Conservation (phyloP, 257 asterid species). For the Lantana camara region DNA sequence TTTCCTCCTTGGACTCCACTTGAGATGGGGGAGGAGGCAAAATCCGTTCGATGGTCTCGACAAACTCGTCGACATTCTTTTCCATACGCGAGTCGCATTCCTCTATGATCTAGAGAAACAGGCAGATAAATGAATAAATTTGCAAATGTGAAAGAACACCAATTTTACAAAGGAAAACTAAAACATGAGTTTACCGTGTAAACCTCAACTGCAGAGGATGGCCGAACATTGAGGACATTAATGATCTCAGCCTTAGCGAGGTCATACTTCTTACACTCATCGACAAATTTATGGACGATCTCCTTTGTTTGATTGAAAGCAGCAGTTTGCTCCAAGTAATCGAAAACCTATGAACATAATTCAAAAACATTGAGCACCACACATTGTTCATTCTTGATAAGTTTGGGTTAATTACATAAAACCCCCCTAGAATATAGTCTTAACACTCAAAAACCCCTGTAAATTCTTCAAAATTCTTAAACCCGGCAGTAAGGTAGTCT, state of each 20-base stretch:
- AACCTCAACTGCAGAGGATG: conserved; percentile 54
- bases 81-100: conserved; percentile 51
- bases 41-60: conserved; percentile 39
- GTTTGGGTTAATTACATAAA: too few species aligned
- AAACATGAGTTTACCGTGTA: conserved; percentile 57
- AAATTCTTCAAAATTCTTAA: too few species aligned
- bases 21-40: conserved; percentile 58
- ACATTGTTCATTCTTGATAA: background rate
- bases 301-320: conserved; percentile 74
- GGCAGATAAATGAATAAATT: conserved; percentile 2
- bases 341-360: conserved; percentile 56
- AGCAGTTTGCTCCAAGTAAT: conserved; percentile 63
- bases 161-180: background rate
- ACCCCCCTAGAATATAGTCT: too few species aligned
- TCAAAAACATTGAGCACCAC: background rate
- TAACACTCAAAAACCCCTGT: too few species aligned
- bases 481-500: too few species aligned
- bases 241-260: conserved; percentile 76
- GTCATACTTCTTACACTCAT: conserved; percentile 50
- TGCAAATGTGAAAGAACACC: background rate
- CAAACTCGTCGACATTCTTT: conserved; percentile 41
- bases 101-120: conserved; percentile 53
- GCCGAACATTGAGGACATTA: conserved; percentile 68
- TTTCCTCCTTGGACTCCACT: conserved; percentile 29
- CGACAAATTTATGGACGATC: conserved; percentile 35